Percentiles rank a stretch among this genome's conserved stretches.
These are phyloP conservation scores for Colletotrichum tabaci DNA, from an alignment of 2,329 filamentous ascomycete genomes.

Conservation along the genomic window DNA sequence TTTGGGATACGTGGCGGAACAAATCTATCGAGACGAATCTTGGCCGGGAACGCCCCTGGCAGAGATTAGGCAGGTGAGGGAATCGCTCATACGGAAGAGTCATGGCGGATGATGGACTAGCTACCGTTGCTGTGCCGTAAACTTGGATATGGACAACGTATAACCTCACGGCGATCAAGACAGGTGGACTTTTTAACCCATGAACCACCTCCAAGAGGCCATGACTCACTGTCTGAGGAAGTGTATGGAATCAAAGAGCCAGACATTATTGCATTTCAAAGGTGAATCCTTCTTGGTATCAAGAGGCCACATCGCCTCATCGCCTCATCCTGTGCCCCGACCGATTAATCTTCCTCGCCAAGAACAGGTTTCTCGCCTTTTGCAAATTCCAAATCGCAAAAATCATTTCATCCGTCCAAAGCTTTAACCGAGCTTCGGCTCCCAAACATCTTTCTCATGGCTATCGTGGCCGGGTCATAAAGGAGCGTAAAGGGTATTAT, in stretches of 20 bases:
- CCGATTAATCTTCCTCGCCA: slow-evolving; percentile 10
- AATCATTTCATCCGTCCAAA: neutral
- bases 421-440: neutral
- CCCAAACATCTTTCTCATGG: too few relatives aligned
- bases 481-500: slow-evolving; percentile 37
- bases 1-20: too few relatives aligned
- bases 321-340: neutral
- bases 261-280: slow-evolving; percentile 2
- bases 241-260: neutral
- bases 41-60: neutral
- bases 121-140: slow-evolving; percentile 6
- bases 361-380: neutral
- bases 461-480: neutral
- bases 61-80: neutral
- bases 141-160: neutral
- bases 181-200: neutral
- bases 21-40: too few relatives aligned
- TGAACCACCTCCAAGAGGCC: neutral
- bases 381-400: neutral
- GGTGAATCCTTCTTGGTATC: slow-evolving; percentile 6
- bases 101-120: too few relatives aligned
- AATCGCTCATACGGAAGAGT: too few relatives aligned
- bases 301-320: slow-evolving; percentile 19
- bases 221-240: neutral
- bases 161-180: neutral